Evolutionary conservation across 208 protist genomes (phyloP).

Genomic region (Novymonas esmeraldas): DNA sequence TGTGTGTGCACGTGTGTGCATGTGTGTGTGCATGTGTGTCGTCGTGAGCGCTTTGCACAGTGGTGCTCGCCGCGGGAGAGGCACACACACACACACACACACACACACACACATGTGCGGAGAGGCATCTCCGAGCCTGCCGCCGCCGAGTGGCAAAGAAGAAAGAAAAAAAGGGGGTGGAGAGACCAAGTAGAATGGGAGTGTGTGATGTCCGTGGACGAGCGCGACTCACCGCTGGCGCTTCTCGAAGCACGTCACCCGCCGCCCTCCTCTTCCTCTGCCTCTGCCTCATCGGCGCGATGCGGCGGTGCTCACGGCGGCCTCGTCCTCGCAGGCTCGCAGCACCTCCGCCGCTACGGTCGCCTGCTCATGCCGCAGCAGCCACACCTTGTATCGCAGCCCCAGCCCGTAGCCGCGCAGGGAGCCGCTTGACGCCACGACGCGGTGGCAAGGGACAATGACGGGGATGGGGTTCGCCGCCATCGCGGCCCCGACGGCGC

Average conservation of each 20-base stretch:
- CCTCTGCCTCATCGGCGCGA: constrained; percentile 22
- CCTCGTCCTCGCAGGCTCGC: constrained; percentile 31
- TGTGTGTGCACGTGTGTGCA: not conserved
- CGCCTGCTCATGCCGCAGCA: constrained; percentile 68
- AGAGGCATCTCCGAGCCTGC: not conserved
- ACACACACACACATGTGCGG: not conserved
- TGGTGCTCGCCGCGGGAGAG: too few relatives aligned
- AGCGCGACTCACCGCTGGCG: too few relatives aligned
- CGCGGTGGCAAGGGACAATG: constrained; percentile 79
- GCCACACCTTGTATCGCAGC: constrained; percentile 67
- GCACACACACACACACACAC: too few relatives aligned
- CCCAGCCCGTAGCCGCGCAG: constrained; percentile 67
- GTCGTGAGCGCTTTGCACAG: too few relatives aligned
- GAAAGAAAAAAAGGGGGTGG: constrained; percentile 1
- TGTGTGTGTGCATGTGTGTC: not conserved
- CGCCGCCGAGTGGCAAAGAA: not conserved
- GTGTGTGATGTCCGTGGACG: too few relatives aligned
- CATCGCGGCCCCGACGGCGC: constrained; percentile 73
- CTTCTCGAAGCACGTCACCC: too few relatives aligned
- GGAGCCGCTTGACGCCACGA: constrained; percentile 47
- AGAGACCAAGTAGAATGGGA: not conserved
- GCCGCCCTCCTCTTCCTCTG: too few relatives aligned
- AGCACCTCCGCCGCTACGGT: constrained; percentile 34
- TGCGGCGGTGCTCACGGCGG: constrained; percentile 20
- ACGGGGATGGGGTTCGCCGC: constrained; percentile 58